These are phyloP conservation scores for Colletotrichum orchidophilum DNA, from an alignment of 2,329 filamentous ascomycete species.

Conservation along the genomic window DNA sequence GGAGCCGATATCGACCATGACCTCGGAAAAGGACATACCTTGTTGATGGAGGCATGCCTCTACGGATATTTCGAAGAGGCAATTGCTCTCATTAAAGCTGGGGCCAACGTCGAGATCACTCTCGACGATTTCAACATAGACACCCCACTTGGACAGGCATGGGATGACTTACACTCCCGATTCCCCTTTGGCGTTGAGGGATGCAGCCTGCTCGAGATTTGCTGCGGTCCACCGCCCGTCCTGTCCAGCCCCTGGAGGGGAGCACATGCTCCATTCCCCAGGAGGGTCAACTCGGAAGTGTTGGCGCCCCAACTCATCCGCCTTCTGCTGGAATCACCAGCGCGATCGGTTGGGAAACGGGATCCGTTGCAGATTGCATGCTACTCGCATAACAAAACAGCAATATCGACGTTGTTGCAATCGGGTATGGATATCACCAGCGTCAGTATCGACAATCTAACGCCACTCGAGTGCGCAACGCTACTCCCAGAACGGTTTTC, in stretches of 20 bases:
- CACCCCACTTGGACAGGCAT: background rate
- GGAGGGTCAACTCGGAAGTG: no score
- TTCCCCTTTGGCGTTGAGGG: background rate
- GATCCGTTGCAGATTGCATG: background rate
- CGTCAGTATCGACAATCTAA: background rate
- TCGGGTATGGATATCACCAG: background rate
- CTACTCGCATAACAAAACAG: background rate
- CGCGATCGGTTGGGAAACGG: background rate
- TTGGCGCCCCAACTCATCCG: background rate
- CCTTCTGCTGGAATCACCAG: background rate
- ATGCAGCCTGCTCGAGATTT: background rate
- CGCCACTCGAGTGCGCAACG: background rate
- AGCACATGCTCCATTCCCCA: background rate
- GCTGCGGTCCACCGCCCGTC: background rate
- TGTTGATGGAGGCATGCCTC: slow-evolving; percentile 7
- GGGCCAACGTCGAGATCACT: background rate
- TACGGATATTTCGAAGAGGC: background rate
- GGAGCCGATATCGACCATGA: slow-evolving; percentile 4
- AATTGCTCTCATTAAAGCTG: background rate
- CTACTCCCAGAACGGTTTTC: no score
- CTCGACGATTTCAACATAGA: background rate
- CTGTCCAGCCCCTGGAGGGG: background rate
- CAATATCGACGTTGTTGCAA: background rate
- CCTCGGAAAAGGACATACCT: background rate
- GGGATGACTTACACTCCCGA: background rate